phyloP scores from a whole-genome alignment of 75 land plant genomes.

The Pseudotsuga menziesii region DNA sequence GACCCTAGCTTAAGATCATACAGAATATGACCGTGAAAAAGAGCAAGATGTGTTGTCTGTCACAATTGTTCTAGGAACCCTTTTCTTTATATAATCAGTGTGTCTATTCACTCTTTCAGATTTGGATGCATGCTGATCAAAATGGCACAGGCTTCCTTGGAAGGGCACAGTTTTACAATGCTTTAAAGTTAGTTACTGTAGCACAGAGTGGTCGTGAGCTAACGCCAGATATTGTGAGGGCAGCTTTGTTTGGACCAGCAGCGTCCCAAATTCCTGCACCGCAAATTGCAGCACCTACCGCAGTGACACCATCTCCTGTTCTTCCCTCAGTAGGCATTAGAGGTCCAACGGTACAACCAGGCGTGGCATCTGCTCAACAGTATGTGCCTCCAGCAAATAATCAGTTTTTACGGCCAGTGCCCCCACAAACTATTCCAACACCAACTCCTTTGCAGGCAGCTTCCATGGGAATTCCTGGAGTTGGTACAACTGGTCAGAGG shows the following conservation, averaged over 20 bases:
- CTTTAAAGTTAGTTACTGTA: slow-evolving; percentile 87
- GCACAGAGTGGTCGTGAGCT: slow-evolving; percentile 89
- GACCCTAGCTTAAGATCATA: not conserved
- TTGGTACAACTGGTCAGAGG: slow-evolving; percentile 18
- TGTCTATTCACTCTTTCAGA: slow-evolving; percentile 26
- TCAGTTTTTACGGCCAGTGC: slow-evolving; percentile 25
- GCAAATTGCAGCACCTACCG: slow-evolving; percentile 43
- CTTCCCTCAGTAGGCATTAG: not conserved
- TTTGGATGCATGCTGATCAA: slow-evolving; percentile 90
- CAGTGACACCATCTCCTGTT: slow-evolving; percentile 14
- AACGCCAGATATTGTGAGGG: slow-evolving; percentile 80
- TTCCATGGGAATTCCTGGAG: slow-evolving; percentile 25
- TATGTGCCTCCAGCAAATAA: slow-evolving; percentile 20
- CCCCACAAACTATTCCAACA: slow-evolving; percentile 16
- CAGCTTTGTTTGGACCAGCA: slow-evolving; percentile 81
- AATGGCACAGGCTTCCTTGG: slow-evolving; percentile 64
- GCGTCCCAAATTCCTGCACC: slow-evolving; percentile 90
- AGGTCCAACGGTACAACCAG: slow-evolving; percentile 15
- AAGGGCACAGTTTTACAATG: slow-evolving; percentile 75
- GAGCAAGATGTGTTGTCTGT: not conserved
- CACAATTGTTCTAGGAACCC: not conserved
- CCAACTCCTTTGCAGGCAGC: slow-evolving; percentile 6
- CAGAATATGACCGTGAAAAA: not conserved
- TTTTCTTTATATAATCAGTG: not conserved
- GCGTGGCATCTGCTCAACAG: slow-evolving; percentile 23